Evolutionary conservation across 352 stramenopile genomes (phyloP).

Genomic region (Lagenidium giganteum): DNA sequence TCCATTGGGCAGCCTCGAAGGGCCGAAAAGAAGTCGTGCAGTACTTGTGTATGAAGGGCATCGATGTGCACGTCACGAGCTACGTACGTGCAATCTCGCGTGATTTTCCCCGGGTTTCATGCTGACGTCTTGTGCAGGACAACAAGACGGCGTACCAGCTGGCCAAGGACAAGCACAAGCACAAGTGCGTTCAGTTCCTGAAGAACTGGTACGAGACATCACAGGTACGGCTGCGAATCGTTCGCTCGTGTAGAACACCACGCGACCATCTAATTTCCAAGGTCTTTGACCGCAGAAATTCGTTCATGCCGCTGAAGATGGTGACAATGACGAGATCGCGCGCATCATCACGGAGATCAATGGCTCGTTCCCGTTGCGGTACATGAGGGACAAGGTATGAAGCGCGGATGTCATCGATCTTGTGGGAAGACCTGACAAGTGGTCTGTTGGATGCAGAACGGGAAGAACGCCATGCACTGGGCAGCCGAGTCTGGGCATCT

Average conservation of each 20-base stretch:
- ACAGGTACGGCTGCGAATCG: slow-evolving; percentile 58
- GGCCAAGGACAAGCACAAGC: slow-evolving; percentile 87
- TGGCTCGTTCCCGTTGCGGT: slow-evolving; percentile 65
- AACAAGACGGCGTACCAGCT: slow-evolving; percentile 88
- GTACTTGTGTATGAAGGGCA: slow-evolving; percentile 85
- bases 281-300: slow-evolving; percentile 61
- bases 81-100: slow-evolving; percentile 83
- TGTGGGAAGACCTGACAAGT: not conserved
- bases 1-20: slow-evolving; percentile 83
- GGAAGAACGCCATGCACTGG: slow-evolving; percentile 87
- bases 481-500: slow-evolving; percentile 74
- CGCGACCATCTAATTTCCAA: no score
- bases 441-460: slow-evolving; percentile 40
- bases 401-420: not conserved
- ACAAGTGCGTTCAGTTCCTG: slow-evolving; percentile 82
- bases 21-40: slow-evolving; percentile 84
- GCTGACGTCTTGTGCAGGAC: slow-evolving; percentile 63
- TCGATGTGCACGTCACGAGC: slow-evolving; percentile 86
- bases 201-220: slow-evolving; percentile 87
- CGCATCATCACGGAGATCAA: slow-evolving; percentile 82
- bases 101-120: no score
- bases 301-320: slow-evolving; percentile 76
- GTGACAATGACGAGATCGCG: slow-evolving; percentile 71
- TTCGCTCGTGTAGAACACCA: not conserved
- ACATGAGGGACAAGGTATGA: slow-evolving; percentile 81